Percentiles rank a stretch among this genome's conserved stretches.
These are phyloP conservation scores for Fraxinus latifolia DNA, from an alignment of 305 asterid species.

Conservation along the genomic window DNA sequence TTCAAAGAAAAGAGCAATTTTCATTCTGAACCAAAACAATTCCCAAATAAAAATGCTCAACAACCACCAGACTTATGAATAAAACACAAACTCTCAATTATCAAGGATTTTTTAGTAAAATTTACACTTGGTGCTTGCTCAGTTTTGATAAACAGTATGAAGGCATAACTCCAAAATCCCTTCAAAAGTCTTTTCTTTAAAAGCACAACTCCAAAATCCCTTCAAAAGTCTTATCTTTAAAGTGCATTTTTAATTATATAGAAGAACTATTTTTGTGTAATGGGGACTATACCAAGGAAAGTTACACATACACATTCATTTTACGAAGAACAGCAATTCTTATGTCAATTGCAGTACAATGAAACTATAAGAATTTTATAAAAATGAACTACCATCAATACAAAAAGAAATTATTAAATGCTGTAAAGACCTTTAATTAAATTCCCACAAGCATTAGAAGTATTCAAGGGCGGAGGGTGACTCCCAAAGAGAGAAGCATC, in stretches of 20 bases:
- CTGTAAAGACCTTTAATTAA: neutral
- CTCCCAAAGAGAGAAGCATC: neutral
- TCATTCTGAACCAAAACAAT: neutral
- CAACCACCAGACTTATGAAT: neutral
- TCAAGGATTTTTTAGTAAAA: neutral
- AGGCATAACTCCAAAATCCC: neutral
- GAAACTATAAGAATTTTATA: neutral
- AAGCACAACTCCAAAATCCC: too few species aligned
- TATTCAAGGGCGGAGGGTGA: neutral
- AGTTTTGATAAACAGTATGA: neutral
- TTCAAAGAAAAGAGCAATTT: neutral
- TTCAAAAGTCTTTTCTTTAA: neutral
- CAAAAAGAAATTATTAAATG: neutral
- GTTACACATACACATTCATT: neutral
- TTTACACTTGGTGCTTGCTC: neutral
- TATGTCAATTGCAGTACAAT: neutral
- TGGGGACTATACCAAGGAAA: neutral
- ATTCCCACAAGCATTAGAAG: neutral
- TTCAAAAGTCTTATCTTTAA: too few species aligned
- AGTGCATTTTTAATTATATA: neutral
- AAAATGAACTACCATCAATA: neutral
- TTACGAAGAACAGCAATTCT: neutral
- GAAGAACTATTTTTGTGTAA: neutral
- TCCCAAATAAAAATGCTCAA: neutral
- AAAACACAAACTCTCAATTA: neutral